A percentile compares a stretch with the other conserved stretches of the same genome.
Conservation (phyloP, 805 yeast species). For the Ogataea nakhonphanomensis region DNA sequence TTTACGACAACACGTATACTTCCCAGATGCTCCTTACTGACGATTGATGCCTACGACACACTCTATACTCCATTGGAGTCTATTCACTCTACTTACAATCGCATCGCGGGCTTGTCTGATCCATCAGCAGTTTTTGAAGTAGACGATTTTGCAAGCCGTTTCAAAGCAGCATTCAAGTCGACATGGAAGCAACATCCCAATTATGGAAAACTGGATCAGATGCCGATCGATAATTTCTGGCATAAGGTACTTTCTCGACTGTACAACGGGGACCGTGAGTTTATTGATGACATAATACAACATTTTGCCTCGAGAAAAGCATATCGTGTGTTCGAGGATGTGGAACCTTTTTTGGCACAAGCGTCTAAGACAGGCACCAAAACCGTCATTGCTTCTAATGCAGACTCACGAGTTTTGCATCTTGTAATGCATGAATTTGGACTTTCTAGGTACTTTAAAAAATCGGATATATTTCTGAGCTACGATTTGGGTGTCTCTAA, state of each 20-base stretch:
- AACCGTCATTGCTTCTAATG: slow-evolving; percentile 53
- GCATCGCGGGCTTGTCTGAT: slow-evolving; percentile 46
- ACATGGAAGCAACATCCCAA: slow-evolving; percentile 48
- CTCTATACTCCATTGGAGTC: slow-evolving; percentile 55
- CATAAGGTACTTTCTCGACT: slow-evolving; percentile 33
- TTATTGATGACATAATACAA: slow-evolving; percentile 43
- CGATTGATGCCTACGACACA: slow-evolving; percentile 70
- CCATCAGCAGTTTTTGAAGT: slow-evolving; percentile 26
- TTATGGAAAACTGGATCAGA: slow-evolving; percentile 48
- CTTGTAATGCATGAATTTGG: slow-evolving; percentile 46
- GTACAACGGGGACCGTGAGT: slow-evolving; percentile 19
- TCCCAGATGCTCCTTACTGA: slow-evolving; percentile 42
- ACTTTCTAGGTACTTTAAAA: slow-evolving; percentile 38
- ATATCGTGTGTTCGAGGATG: slow-evolving; percentile 53
- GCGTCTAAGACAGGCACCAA: slow-evolving; percentile 30
- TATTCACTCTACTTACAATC: slow-evolving; percentile 50
- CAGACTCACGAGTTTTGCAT: slow-evolving; percentile 52
- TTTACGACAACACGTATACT: not conserved
- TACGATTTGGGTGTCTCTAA: slow-evolving; percentile 55
- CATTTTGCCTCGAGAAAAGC: slow-evolving; percentile 51
- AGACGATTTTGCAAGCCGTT: slow-evolving; percentile 25
- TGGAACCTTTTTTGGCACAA: slow-evolving; percentile 41
- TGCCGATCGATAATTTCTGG: slow-evolving; percentile 57
- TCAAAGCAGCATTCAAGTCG: slow-evolving; percentile 34
- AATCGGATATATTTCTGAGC: slow-evolving; percentile 43